These are phyloP conservation scores for Paecilomyces dactylethromorphus DNA, from an alignment of 2,329 filamentous ascomycete genomes.

Conservation along the genomic window DNA sequence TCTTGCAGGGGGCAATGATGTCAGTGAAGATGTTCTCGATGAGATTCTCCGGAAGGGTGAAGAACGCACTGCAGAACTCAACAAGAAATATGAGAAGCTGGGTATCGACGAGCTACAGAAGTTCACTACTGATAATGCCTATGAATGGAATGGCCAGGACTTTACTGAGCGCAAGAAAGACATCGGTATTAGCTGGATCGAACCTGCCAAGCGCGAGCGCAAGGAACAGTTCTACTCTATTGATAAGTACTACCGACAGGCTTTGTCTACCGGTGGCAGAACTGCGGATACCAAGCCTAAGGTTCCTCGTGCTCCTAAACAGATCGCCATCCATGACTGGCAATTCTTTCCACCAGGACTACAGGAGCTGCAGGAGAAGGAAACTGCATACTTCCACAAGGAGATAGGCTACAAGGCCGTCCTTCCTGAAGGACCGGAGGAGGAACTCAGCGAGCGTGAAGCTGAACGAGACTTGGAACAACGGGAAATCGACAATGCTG, in stretches of 20 bases:
- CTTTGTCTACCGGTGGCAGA: constrained; percentile 72
- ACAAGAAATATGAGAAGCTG: constrained; percentile 90
- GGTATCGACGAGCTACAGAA: constrained; percentile 96
- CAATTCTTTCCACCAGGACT: constrained; percentile 89
- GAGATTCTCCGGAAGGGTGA: constrained; percentile 80
- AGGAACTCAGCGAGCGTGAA: constrained; percentile 77
- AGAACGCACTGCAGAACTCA: constrained; percentile 80
- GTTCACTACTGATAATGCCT: constrained; percentile 93
- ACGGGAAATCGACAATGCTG: constrained; percentile 86
- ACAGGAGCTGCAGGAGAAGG: constrained; percentile 85
- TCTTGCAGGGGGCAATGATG: constrained; percentile 53
- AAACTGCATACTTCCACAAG: constrained; percentile 92
- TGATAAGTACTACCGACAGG: constrained; percentile 95
- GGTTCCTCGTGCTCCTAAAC: constrained; percentile 90
- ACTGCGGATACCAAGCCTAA: constrained; percentile 85
- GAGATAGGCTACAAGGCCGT: constrained; percentile 94
- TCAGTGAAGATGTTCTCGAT: constrained; percentile 88
- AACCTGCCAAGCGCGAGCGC: constrained; percentile 93
- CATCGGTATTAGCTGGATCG: constrained; percentile 92
- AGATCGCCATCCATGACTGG: constrained; percentile 87
- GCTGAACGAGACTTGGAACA: constrained; percentile 84
- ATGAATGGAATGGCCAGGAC: constrained; percentile 98
- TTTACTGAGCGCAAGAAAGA: constrained; percentile 90
- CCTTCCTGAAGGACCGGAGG: constrained; percentile 79
- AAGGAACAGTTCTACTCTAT: constrained; percentile 98